Evolutionary conservation across 371 early-diverging fungal genomes (phyloP).

Genomic region (Haplosporangium sp.): DNA sequence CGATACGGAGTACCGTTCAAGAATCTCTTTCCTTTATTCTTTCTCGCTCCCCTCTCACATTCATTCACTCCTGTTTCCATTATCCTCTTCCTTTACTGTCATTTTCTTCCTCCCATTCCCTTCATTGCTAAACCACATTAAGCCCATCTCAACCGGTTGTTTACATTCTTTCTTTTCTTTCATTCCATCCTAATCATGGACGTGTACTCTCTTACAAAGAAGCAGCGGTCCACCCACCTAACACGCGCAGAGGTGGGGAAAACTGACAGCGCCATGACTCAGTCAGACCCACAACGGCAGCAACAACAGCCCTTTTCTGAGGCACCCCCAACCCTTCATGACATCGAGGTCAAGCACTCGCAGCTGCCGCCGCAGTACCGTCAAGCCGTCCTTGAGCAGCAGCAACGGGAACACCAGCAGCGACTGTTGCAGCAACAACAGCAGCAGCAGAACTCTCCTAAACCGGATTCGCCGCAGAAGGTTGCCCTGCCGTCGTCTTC

Average conservation of each 20-base stretch:
- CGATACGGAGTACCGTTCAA: neutral
- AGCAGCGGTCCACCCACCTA: slow-evolving; percentile 68
- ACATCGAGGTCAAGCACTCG: slow-evolving; percentile 47
- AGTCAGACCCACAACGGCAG: slow-evolving; percentile 10
- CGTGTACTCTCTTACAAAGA: slow-evolving; percentile 68
- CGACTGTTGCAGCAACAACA: slow-evolving; percentile 33
- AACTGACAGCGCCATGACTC: slow-evolving; percentile 29
- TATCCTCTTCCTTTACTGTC: neutral
- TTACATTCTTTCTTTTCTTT: neutral
- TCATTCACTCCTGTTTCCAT: neutral
- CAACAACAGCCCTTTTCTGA: slow-evolving; percentile 8
- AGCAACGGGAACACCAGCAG: slow-evolving; percentile 47
- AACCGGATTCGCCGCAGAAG: slow-evolving; percentile 17
- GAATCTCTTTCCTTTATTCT: neutral
- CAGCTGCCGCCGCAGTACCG: slow-evolving; percentile 54
- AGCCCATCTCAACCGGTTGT: too few species aligned
- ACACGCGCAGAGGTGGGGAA: slow-evolving; percentile 58
- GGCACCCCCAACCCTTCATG: slow-evolving; percentile 47
- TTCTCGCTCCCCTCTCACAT: neutral
- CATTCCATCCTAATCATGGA: slow-evolving; percentile 57
- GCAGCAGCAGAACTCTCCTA: slow-evolving; percentile 15
- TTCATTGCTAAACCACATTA: neutral
- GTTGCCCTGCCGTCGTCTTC: slow-evolving; percentile 15
- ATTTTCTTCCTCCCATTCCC: neutral
- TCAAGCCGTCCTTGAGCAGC: slow-evolving; percentile 52